phyloP scores from a whole-genome alignment of 2,329 filamentous ascomycete genomes.

The Xylaria sp. region DNA sequence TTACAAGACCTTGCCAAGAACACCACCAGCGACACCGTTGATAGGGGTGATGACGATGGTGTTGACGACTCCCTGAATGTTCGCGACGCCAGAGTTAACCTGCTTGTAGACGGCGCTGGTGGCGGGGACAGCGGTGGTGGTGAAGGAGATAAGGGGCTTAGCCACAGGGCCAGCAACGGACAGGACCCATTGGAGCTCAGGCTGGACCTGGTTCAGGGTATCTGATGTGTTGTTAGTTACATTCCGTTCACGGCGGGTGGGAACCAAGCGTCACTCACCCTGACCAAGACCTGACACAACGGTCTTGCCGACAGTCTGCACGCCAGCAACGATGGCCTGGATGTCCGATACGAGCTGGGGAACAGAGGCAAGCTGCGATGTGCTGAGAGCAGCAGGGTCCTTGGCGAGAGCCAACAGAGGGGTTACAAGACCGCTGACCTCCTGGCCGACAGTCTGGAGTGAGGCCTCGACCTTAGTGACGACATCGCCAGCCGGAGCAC shows the following conservation, averaged over 20 bases:
- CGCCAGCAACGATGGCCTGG: conserved; percentile 35
- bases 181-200: conserved; percentile 45
- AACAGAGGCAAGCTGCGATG: conserved; percentile 41
- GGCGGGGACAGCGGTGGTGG: conserved; percentile 1
- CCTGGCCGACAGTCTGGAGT: conserved; percentile 40
- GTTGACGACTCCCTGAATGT: neutral
- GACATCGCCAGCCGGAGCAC: conserved; percentile 28
- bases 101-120: neutral
- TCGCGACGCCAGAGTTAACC: neutral
- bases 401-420: conserved; percentile 37
- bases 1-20: neutral
- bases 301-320: conserved; percentile 40
- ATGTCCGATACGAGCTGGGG: conserved; percentile 40
- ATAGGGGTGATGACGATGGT: neutral
- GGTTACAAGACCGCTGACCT: conserved; percentile 39
- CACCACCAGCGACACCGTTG: neutral
- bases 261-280: conserved; percentile 33
- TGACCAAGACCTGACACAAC: conserved; percentile 32
- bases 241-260: neutral
- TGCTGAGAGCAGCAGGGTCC: conserved; percentile 37
- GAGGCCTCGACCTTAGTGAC: conserved; percentile 40
- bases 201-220: conserved; percentile 40
- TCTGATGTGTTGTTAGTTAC: conserved; percentile 34
- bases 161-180: conserved; percentile 38
- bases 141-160: conserved; percentile 4